Evolutionary conservation across 2,329 filamentous ascomycete species (phyloP), one percentile per base, ranked within the genome.

Genomic region (Ceratocystiopsis brevicomis): DNA sequence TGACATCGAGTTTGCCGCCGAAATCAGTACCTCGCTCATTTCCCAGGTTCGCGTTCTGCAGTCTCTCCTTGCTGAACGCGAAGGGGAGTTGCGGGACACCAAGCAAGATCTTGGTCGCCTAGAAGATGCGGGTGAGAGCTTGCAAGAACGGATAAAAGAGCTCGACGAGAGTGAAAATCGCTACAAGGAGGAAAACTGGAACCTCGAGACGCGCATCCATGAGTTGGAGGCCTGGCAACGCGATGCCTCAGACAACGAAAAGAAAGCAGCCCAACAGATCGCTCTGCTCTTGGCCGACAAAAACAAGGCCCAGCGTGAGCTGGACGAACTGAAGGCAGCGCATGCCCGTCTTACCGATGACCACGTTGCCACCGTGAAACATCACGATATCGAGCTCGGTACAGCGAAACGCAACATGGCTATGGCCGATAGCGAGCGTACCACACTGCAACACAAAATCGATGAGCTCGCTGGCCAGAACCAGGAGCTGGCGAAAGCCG

Each of bases 131-230:
- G 73, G 78, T 0, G 81, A 93, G 57, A 75, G 72, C 3, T 73
- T 92, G 49, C 73, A 80, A 43, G 83, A 92, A 57, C 76, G 86
- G 33, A 66, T 96, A 50, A 81, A 83, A 55, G 72, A 73, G 8
- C 67, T 95, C 37, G 87, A 95, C 53, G 90, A 98, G 61, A 94
- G 82, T 57, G 90, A 98, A 59, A 81, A 92, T 54, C 79, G 84
- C 42, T 94, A 93, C 64, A 96, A 95, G 62, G 90, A 98, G 55
- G 90, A 96, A 60, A 98, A 96, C 58, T 98, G 90, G 90, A 88
- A 82, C 49, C 70, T 98, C 35, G 90, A 98, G 60, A 93, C 87
- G 0, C 83, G 86, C 53, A 71, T 92, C 18, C 90, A 94, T 53
- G 87, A 96, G 49, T 67, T 88, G 37, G 70, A 81, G 42, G 71